A percentile compares a stretch with the other conserved stretches of the same genome.
Evolutionary conservation across 768 basidiomycete genomes (phyloP).

Genomic region (Tulasnella sp.): DNA sequence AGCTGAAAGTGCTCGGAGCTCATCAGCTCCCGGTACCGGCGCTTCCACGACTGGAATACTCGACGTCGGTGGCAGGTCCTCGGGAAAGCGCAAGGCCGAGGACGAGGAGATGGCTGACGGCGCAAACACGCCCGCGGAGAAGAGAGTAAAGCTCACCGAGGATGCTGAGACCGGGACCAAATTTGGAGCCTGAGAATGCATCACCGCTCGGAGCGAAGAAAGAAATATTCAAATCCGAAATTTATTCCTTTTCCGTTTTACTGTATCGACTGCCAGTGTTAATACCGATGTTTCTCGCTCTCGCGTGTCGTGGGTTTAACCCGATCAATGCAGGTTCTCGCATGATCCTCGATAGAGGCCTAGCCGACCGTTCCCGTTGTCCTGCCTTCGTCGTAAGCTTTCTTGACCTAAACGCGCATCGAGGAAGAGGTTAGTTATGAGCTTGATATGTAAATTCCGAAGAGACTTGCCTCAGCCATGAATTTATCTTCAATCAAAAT

Average conservation of each 20-base stretch:
- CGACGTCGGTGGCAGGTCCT: slow-evolving; percentile 23
- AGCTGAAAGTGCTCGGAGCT: not conserved
- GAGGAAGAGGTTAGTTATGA: not conserved
- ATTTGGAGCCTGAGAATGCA: not conserved
- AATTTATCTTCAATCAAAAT: slow-evolving; percentile 59
- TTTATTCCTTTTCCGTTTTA: not conserved
- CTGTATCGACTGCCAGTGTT: not conserved
- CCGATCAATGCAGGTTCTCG: no score
- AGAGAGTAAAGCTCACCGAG: not conserved
- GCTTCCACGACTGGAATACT: slow-evolving; percentile 16
- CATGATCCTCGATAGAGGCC: not conserved
- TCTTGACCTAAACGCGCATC: not conserved
- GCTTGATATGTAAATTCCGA: not conserved
- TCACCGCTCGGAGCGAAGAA: not conserved
- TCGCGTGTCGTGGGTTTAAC: no score
- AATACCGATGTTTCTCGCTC: no score
- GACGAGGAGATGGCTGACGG: slow-evolving; percentile 25
- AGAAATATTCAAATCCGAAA: no score
- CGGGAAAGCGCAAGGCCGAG: slow-evolving; percentile 61
- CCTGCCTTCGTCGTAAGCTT: not conserved
- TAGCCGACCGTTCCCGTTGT: not conserved
- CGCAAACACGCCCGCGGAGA: not conserved
- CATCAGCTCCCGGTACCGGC: slow-evolving; percentile 18
- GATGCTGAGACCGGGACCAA: not conserved
- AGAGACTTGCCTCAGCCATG: slow-evolving; percentile 37